These are phyloP conservation scores for Solanum pimpinellifolium DNA, from an alignment of 257 asterid species.

Conservation along the genomic window DNA sequence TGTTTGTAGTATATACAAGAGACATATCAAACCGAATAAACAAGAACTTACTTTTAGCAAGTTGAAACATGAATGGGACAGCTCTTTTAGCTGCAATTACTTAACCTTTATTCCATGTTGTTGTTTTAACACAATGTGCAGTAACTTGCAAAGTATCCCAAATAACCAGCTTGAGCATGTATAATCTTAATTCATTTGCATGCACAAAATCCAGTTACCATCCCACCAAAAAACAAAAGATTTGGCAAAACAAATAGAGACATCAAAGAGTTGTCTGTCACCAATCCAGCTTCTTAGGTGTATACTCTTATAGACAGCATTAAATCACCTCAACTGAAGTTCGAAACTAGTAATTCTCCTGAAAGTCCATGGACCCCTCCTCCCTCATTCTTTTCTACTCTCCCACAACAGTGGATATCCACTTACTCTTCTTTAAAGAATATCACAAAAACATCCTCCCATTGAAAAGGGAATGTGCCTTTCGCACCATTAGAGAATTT, in stretches of 20 bases:
- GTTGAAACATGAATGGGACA: not conserved
- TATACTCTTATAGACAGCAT: not conserved
- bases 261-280: not conserved
- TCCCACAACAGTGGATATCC: not conserved
- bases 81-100: not conserved
- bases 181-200: not conserved
- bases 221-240: not conserved
- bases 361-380: not conserved
- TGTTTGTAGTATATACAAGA: not conserved
- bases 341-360: not conserved
- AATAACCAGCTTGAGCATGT: not conserved
- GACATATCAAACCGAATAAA: not conserved
- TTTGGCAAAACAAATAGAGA: not conserved
- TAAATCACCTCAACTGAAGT: not conserved
- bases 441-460: not conserved
- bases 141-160: not conserved
- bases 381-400: not conserved
- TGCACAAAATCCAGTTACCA: not conserved
- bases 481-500: not conserved
- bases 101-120: not conserved
- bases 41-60: not conserved
- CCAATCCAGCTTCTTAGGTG: not conserved
- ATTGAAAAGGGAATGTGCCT: not conserved
- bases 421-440: not conserved
- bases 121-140: not conserved